Conservation (phyloP, 257 asterid species). For the Nicotiana attenuata region DNA sequence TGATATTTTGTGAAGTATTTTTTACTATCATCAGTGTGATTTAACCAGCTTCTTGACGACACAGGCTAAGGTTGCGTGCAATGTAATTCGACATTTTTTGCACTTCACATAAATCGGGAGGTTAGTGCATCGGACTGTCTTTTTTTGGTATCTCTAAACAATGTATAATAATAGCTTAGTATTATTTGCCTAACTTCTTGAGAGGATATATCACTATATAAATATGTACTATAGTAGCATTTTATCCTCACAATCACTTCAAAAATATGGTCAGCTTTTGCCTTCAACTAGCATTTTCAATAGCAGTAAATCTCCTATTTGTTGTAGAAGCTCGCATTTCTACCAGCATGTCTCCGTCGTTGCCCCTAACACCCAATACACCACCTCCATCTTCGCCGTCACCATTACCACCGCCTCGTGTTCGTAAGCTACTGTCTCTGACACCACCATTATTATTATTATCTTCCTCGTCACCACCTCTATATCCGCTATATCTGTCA, state of each 20-base stretch:
- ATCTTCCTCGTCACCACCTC: neutral
- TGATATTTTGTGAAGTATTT: too few species aligned
- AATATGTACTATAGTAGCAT: neutral
- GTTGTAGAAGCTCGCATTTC: neutral
- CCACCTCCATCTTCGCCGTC: neutral
- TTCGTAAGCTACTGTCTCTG: neutral
- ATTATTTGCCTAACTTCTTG: neutral
- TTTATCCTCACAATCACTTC: neutral
- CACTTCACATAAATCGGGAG: too few species aligned
- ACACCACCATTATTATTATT: neutral
- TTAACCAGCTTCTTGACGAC: too few species aligned
- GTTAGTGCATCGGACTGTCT: too few species aligned
- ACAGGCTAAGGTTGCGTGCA: too few species aligned
- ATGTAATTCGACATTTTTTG: too few species aligned
- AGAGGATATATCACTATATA: neutral
- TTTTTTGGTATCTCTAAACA: too few species aligned
- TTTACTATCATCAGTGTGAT: too few species aligned
- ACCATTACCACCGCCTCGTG: too few species aligned
- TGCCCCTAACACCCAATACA: neutral
- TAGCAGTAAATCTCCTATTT: neutral
- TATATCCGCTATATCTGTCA: neutral
- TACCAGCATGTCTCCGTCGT: neutral
- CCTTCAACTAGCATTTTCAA: neutral
- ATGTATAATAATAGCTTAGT: too few species aligned
- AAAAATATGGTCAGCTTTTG: neutral